Conservation (phyloP, 768 basidiomycete species). For the Dendrothele bispora region DNA sequence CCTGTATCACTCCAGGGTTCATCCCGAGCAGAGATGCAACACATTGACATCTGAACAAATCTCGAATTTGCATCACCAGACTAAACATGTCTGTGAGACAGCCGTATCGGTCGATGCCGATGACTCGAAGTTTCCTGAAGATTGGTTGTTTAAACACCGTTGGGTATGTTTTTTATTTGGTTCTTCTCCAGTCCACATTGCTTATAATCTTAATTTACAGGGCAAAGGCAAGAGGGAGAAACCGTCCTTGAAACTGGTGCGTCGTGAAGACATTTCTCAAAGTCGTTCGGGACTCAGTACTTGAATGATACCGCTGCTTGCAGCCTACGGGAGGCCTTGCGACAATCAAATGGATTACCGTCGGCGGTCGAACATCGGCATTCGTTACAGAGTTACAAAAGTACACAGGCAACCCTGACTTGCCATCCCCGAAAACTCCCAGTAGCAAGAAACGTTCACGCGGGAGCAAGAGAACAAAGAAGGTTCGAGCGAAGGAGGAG, state of each 20-base stretch:
- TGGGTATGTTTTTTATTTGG: conserved; percentile 45
- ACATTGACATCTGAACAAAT: conserved; percentile 51
- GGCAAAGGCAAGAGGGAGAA: conserved; percentile 59
- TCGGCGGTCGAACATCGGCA: conserved; percentile 78
- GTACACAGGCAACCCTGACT: conserved; percentile 11
- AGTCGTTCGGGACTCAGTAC: too few relatives aligned
- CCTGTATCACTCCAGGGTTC: conserved; percentile 69
- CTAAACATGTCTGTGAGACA: conserved; percentile 51
- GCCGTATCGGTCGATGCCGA: conserved; percentile 75
- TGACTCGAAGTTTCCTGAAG: conserved; percentile 59
- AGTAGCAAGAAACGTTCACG: too few relatives aligned
- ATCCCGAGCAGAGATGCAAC: conserved; percentile 69
- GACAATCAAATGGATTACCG: conserved; percentile 71
- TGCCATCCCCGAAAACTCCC: conserved; percentile 9
- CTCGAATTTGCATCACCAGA: conserved; percentile 49
- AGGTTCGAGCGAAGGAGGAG: too few relatives aligned
- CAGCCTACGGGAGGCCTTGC: conserved; percentile 72
- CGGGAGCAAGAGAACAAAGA: too few relatives aligned
- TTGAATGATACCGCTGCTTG: conserved; percentile 8
- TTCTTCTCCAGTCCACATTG: not conserved
- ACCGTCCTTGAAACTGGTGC: conserved; percentile 47
- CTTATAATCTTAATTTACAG: conserved; percentile 26
- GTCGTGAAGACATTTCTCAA: conserved; percentile 11
- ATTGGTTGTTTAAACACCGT: conserved; percentile 69
- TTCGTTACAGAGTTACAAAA: conserved; percentile 64